A percentile compares a stretch with the other conserved stretches of the same genome.
Conservation (phyloP, 192 early-diverging fungal genomes). For the Coemansia sp. region DNA sequence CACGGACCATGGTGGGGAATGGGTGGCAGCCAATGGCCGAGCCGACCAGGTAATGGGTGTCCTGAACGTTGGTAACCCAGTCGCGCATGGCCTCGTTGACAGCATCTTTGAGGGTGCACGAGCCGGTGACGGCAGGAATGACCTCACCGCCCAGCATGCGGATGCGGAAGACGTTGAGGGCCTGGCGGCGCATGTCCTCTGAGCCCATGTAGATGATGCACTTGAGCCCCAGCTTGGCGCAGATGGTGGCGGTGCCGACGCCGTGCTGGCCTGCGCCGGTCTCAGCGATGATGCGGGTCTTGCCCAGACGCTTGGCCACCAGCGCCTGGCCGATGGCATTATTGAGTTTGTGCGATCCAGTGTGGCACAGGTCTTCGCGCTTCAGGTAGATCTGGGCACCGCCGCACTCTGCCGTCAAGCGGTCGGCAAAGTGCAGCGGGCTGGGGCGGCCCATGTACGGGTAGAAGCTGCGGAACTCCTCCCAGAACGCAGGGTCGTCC, state of each 20-base stretch:
- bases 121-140: constrained; percentile 75
- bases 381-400: constrained; percentile 97
- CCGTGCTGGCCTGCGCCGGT: constrained; percentile 99
- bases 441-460: constrained; percentile 92
- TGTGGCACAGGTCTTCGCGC: constrained; percentile 98
- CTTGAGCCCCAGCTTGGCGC: constrained; percentile 96
- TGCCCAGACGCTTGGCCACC: constrained; percentile 92
- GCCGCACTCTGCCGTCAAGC: constrained; percentile 71
- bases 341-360: constrained; percentile 99
- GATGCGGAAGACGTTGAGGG: constrained; percentile 96
- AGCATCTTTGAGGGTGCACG: constrained; percentile 92
- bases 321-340: constrained; percentile 95
- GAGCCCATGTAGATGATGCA: constrained; percentile 98
- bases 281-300: constrained; percentile 97
- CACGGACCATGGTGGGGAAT: constrained; percentile 94
- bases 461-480: constrained; percentile 87
- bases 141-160: constrained; percentile 90
- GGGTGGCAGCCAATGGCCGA: constrained; percentile 97
- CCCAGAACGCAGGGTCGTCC: constrained; percentile 89
- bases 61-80: constrained; percentile 93
- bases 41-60: constrained; percentile 95
- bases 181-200: constrained; percentile 91
- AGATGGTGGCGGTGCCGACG: constrained; percentile 96
- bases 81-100: constrained; percentile 99
- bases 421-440: constrained; percentile 82